Percentiles rank a stretch among this genome's conserved stretches.
Evolutionary conservation across 768 basidiomycete species (phyloP).

Genomic region (Podaxis carcinomalis): DNA sequence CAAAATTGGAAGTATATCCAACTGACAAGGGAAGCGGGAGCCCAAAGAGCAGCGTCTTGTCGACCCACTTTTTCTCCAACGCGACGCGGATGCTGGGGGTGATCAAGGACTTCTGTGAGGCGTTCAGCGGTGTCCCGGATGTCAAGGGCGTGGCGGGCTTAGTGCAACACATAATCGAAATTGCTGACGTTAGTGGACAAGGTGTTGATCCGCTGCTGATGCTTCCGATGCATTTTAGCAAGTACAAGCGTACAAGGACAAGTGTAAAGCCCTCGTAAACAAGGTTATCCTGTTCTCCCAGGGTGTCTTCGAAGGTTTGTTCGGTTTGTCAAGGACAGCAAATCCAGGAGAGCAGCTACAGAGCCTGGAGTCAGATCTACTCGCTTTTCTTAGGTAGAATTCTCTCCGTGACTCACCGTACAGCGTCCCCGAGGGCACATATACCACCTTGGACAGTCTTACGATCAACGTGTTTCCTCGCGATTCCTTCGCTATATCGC

Average conservation of each 20-base stretch:
- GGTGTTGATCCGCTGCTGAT: background rate
- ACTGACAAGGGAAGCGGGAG: background rate
- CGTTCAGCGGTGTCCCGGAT: constrained; percentile 22
- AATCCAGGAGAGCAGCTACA: background rate
- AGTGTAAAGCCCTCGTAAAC: background rate
- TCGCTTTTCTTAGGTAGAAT: constrained; percentile 7
- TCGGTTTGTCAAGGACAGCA: background rate
- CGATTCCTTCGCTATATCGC: constrained; percentile 7
- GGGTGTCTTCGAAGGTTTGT: constrained; percentile 4
- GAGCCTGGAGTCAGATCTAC: constrained; percentile 6
- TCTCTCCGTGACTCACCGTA: background rate
- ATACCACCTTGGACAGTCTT: background rate
- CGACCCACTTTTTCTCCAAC: constrained; percentile 8
- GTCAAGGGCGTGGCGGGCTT: constrained; percentile 21
- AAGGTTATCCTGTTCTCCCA: constrained; percentile 6
- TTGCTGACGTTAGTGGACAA: constrained; percentile 18
- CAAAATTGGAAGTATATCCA: background rate
- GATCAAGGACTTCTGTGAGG: constrained; percentile 15
- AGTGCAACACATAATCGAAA: constrained; percentile 22
- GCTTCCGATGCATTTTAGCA: background rate
- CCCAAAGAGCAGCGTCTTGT: background rate
- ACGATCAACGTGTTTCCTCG: background rate
- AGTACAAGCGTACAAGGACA: constrained; percentile 5
- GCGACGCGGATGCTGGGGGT: constrained; percentile 12
- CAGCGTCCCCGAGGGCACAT: constrained; percentile 11